Base-by-base conservation (phyloP, 805 yeast genomes). In the Wickerhamiella hasegawae region DNA sequence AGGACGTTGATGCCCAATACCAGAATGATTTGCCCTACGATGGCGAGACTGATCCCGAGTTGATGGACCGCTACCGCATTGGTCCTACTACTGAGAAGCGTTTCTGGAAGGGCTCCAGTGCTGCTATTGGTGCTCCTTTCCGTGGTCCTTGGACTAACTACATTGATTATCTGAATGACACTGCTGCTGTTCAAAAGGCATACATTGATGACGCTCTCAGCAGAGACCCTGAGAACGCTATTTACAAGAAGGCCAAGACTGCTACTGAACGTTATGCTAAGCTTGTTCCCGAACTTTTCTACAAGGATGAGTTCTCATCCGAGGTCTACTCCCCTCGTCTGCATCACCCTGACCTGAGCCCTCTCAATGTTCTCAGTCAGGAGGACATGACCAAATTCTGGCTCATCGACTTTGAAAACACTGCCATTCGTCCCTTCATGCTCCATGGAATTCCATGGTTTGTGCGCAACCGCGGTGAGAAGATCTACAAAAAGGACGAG, bases 41-140 rank as follows among this genome's bases (percentile, higher is more conserved):
- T 4, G 80, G 73, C 11, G 94, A 82, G 55, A 57, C 65, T 14
- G 59, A 71, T 33, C 57, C 64, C 6, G 58, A 55, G 24, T 58
- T 80, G 32, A 60, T 62, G 35, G 66, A 69, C 42, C 71, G 94
- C 60, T 85, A 93, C 92, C 68, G 76, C 52, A 73, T 87, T 45
- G 97, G 98, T 5, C 90, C 94, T n/a, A 69, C 81, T 18, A 73
- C 72, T 21, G 96, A 87, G 55, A 68, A 78, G 45, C 68, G 72
- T 11, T 80, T 74, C 53, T 76, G 84, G 69, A 79, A 77, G 54
- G 69, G 73, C 44, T 58, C 64, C 30, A 54, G 80, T 45, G 60
- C 66, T n/a, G 63, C 65, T 25, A 64, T 71, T 34, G 64, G 62
- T 36, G 59, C 65, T 38, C 62, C 57, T 34, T 60, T 51, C 45